phyloP scores from a whole-genome alignment of 257 asterid genomes.

The Salvia rosmarinus region DNA sequence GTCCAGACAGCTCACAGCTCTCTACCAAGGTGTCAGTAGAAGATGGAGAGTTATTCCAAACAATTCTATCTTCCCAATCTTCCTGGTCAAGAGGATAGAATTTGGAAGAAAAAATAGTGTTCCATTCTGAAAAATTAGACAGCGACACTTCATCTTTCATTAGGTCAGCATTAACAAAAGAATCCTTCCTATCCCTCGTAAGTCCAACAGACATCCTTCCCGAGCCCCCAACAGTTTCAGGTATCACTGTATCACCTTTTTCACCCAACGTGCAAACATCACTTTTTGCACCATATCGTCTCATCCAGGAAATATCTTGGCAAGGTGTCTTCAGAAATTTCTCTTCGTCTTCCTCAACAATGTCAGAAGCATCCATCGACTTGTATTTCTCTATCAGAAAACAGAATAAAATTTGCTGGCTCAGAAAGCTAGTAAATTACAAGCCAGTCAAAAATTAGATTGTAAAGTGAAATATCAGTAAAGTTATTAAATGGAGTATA shows the following conservation, averaged over 20 bases:
- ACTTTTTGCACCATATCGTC: slow-evolving; percentile 45
- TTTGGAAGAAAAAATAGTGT: slow-evolving; percentile 47
- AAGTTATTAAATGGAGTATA: slow-evolving; percentile 16
- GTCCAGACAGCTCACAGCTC: slow-evolving; percentile 85
- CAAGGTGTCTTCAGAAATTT: slow-evolving; percentile 65
- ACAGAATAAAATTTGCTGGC: slow-evolving; percentile 27
- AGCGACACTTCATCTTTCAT: slow-evolving; percentile 53
- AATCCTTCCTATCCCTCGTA: slow-evolving; percentile 52
- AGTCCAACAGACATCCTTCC: slow-evolving; percentile 43
- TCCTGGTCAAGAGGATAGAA: slow-evolving; percentile 86
- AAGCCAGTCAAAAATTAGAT: slow-evolving; percentile 26
- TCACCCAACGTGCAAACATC: slow-evolving; percentile 41
- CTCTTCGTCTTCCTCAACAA: slow-evolving; percentile 94
- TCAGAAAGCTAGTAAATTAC: slow-evolving; percentile 30
- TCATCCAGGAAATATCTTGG: slow-evolving; percentile 63
- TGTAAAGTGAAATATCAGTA: slow-evolving; percentile 13
- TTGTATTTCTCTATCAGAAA: slow-evolving; percentile 64
- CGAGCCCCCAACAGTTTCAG: slow-evolving; percentile 46
- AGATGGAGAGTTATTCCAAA: slow-evolving; percentile 83
- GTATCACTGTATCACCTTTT: slow-evolving; percentile 50
- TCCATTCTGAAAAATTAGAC: slow-evolving; percentile 49
- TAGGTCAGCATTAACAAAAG: slow-evolving; percentile 66
- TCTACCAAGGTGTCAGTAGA: slow-evolving; percentile 56
- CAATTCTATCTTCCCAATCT: slow-evolving; percentile 94
- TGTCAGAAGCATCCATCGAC: slow-evolving; percentile 57